Evolutionary conservation across 176 grass and related monocot species (phyloP), one percentile per base, ranked within the genome.

Genomic region (Juncus effusus): DNA sequence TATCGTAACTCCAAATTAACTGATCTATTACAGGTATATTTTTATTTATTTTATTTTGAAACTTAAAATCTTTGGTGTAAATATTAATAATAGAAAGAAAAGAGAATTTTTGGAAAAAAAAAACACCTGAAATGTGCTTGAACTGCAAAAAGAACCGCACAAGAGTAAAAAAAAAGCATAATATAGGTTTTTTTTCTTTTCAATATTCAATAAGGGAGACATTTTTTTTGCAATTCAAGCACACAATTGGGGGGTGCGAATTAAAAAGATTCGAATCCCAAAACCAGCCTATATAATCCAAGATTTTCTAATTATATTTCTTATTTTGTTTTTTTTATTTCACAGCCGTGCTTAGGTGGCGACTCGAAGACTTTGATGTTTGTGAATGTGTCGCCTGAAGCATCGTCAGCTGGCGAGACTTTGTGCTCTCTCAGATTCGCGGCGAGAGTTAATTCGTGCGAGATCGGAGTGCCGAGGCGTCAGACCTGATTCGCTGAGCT

Each of bases 1-100:
- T 99, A 87, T 65, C 83, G 95, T 36, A 94, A 99, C 76, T 99
- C 95, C 10, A 99, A 94, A 64, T 78, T 99, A 8, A 99, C 95
- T 0, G 92, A 99, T 79, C 81, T 99, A 12, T 57, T 99, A 15
- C 95, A 99, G 89, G 95, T 94, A 12, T 75, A 40, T 70, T 36
- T 13, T 28, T 40, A 10, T 4, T 38, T 3, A 62, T 38, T 6
- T 47, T 47, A 28, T 28, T 15, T 52, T 16, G 35, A 42, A 45
- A 55, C 10, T 74, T 62, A 35, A 6, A 15, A 13, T 7, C 6
- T 7, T 2, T 4, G 1, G 35, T 16, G 19, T 13, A 61, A 7
- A 36, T 36, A 16, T 36, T 37, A 28, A 28, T 28, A 28, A 28
- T 28, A 28, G 0, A 28, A 28, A 28, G 19, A 28, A 28, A 28